phyloP scores from a whole-genome alignment of 331 rosid species.

The Stylosanthes scabra region DNA sequence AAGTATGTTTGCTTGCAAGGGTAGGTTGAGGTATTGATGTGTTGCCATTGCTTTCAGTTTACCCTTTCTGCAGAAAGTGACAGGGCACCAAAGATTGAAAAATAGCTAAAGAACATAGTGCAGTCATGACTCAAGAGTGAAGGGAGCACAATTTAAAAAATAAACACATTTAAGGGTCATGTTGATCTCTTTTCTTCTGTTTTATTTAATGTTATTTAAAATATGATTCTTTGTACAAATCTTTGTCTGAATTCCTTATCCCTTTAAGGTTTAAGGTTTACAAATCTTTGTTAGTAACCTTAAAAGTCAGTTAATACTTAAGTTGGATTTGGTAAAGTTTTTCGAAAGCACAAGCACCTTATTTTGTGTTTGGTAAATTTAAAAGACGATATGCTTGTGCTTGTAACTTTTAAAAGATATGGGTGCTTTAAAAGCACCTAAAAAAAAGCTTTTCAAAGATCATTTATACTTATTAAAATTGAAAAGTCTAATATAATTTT shows the following conservation, averaged over 20 bases:
- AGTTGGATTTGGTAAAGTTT: too few relatives aligned
- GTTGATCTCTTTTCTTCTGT: neutral
- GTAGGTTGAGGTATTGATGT: neutral
- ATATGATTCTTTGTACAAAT: neutral
- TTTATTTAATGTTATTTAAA: neutral
- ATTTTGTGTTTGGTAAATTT: too few relatives aligned
- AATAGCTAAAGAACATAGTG: neutral
- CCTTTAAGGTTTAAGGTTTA: too few relatives aligned
- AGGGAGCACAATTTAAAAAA: neutral
- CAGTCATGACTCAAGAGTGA: neutral
- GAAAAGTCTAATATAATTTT: too few relatives aligned
- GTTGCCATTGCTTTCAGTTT: neutral
- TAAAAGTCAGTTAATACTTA: too few relatives aligned
- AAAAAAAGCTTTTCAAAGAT: too few relatives aligned
- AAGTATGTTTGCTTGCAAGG: neutral
- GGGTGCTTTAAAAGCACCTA: too few relatives aligned
- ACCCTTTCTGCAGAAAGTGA: neutral
- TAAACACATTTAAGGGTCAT: neutral
- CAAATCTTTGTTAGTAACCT: too few relatives aligned
- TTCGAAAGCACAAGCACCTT: too few relatives aligned
- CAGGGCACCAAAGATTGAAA: conserved; percentile 10
- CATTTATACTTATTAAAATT: too few relatives aligned
- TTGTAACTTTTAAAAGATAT: too few relatives aligned
- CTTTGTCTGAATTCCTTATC: neutral
- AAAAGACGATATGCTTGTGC: too few relatives aligned